Percentiles rank a stretch among this genome's conserved stretches.
Conservation (phyloP, 2,329 filamentous ascomycete species). For the Tympanopsis confertula region DNA sequence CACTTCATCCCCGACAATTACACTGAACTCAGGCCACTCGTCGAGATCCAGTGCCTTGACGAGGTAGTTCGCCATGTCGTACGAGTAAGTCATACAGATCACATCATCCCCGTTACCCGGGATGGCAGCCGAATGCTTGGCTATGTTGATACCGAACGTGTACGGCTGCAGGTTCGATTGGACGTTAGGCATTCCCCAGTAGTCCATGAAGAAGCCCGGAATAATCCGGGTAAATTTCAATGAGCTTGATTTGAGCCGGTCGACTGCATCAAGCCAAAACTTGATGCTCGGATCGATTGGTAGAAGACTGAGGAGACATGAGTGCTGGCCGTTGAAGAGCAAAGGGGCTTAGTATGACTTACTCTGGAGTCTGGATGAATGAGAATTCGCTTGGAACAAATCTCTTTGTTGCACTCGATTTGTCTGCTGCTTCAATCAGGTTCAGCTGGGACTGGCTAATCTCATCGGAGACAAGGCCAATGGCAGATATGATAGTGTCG, state of each 20-base stretch:
- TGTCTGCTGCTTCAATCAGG: slow-evolving; percentile 28
- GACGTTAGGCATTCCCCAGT: slow-evolving; percentile 24
- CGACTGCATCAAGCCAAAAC: slow-evolving; percentile 3
- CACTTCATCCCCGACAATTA: slow-evolving; percentile 24
- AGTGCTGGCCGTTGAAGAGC: too few species aligned
- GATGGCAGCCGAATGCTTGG: slow-evolving; percentile 29
- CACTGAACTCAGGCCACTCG: slow-evolving; percentile 27
- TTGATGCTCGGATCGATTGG: slow-evolving; percentile 2
- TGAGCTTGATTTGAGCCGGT: slow-evolving; percentile 15
- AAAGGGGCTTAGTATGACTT: slow-evolving; percentile 3
- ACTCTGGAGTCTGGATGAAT: slow-evolving; percentile 18
- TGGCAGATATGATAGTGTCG: slow-evolving; percentile 29
- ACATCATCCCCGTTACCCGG: slow-evolving; percentile 32
- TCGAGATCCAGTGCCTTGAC: slow-evolving; percentile 24
- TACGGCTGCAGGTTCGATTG: slow-evolving; percentile 23
- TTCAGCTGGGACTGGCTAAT: slow-evolving; percentile 21
- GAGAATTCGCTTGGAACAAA: slow-evolving; percentile 31
- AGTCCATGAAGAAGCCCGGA: slow-evolving; percentile 32
- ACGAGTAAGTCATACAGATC: slow-evolving; percentile 33
- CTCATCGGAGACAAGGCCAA: slow-evolving; percentile 17
- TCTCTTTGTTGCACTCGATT: slow-evolving; percentile 20
- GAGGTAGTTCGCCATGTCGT: slow-evolving; percentile 34
- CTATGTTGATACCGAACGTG: slow-evolving; percentile 29
- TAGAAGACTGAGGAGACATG: not conserved
- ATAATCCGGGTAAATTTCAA: slow-evolving; percentile 24